A percentile compares a stretch with the other conserved stretches of the same genome.
These are phyloP conservation scores for Coniochaeta sp. DNA, from an alignment of 2,329 filamentous ascomycete genomes.

Conservation along the genomic window DNA sequence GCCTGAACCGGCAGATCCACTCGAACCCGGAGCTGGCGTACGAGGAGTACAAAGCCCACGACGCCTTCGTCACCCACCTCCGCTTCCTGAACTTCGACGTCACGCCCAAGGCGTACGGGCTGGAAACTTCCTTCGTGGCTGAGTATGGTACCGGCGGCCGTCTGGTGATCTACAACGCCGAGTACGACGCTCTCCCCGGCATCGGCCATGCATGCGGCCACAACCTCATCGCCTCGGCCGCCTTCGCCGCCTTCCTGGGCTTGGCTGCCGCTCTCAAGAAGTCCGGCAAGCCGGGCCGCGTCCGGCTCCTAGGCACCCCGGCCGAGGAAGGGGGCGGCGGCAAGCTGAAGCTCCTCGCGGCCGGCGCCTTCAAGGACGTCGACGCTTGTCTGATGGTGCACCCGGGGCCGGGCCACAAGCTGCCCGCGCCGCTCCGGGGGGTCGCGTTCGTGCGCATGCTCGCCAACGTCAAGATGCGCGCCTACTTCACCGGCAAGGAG, in stretches of 20 bases:
- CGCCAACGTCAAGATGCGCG: conserved; percentile 23
- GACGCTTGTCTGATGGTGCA: conserved; percentile 34
- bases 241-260: conserved; percentile 31
- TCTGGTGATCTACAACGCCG: conserved; percentile 33
- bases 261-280: conserved; percentile 23
- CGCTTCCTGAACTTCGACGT: conserved; percentile 36
- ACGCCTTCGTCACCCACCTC: conserved; percentile 37
- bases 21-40: conserved; percentile 43
- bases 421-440: conserved; percentile 10
- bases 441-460: conserved; percentile 19
- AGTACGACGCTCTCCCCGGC: conserved; percentile 39
- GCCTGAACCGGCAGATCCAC: conserved; percentile 24
- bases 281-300: conserved; percentile 21
- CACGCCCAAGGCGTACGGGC: conserved; percentile 39
- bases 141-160: conserved; percentile 32
- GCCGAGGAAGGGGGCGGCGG: conserved; percentile 36
- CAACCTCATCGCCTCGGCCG: conserved; percentile 35
- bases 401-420: conserved; percentile 17
- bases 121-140: conserved; percentile 44
- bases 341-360: conserved; percentile 27
- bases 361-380: conserved; percentile 21
- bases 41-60: conserved; percentile 43
- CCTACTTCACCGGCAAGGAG: conserved; percentile 34
- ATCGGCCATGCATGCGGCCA: conserved; percentile 40
- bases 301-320: conserved; percentile 33